These are phyloP conservation scores for Penicillium egyptiacum DNA, from an alignment of 495 filamentous ascomycete species.

Conservation along the genomic window DNA sequence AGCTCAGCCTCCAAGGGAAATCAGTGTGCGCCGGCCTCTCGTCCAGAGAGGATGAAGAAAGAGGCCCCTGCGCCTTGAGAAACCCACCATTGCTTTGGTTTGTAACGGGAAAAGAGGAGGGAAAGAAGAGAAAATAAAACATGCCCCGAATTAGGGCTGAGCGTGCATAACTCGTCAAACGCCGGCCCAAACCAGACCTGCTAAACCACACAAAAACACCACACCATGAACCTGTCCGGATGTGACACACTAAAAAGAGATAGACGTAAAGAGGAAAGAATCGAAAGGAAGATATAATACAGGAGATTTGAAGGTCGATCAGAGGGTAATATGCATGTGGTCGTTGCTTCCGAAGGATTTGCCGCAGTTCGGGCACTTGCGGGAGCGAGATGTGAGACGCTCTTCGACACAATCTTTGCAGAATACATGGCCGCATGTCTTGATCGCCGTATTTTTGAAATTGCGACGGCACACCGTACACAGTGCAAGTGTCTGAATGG, in stretches of 20 bases:
- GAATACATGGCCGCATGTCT: slow-evolving; percentile 95
- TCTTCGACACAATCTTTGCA: slow-evolving; percentile 87
- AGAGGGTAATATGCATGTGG: slow-evolving; percentile 66
- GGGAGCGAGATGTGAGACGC: slow-evolving; percentile 78
- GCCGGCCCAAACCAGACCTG: slow-evolving; percentile 40
- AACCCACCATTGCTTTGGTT: neutral
- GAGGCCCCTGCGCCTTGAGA: slow-evolving; percentile 16
- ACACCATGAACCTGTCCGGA: slow-evolving; percentile 42
- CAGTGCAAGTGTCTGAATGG: slow-evolving; percentile 70
- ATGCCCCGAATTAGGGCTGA: slow-evolving; percentile 11
- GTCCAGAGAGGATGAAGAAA: slow-evolving; percentile 32
- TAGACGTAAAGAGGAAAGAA: slow-evolving; percentile 15
- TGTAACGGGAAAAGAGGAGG: slow-evolving; percentile 16
- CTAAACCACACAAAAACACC: slow-evolving; percentile 45
- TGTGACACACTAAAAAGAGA: slow-evolving; percentile 28
- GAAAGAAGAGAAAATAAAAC: slow-evolving; percentile 19
- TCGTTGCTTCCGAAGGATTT: slow-evolving; percentile 87
- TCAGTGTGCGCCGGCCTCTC: slow-evolving; percentile 18
- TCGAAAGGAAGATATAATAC: slow-evolving; percentile 40
- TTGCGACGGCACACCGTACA: slow-evolving; percentile 87
- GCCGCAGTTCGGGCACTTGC: slow-evolving; percentile 93
- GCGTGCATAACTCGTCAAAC: slow-evolving; percentile 35
- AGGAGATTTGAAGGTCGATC: slow-evolving; percentile 30
- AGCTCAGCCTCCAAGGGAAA: slow-evolving; percentile 14
- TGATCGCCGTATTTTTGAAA: slow-evolving; percentile 91